phyloP scores from a whole-genome alignment of 1,284 basidiomycete genomes.

The Trametes versicolor region DNA sequence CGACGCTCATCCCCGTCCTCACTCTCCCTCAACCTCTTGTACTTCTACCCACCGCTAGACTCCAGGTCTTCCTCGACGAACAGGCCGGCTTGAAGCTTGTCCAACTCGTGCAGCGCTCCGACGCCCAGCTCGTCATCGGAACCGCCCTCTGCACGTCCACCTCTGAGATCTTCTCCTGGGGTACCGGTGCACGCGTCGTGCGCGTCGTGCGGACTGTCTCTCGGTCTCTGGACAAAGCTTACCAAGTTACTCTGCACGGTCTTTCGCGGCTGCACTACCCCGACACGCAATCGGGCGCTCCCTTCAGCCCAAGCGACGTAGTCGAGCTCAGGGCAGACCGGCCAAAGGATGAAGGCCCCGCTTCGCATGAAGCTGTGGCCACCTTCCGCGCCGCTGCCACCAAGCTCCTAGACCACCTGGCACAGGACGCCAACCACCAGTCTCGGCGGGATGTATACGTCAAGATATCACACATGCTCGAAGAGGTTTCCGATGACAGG shows the following conservation, averaged over 20 bases:
- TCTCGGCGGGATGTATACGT: slow-evolving; percentile 67
- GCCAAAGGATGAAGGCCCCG: slow-evolving; percentile 54
- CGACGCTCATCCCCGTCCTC: slow-evolving; percentile 63
- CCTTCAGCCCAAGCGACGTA: slow-evolving; percentile 44
- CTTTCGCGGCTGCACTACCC: slow-evolving; percentile 62
- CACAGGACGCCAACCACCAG: slow-evolving; percentile 65
- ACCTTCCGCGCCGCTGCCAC: slow-evolving; percentile 75
- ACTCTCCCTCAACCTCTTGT: slow-evolving; percentile 70
- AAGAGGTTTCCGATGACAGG: slow-evolving; percentile 67
- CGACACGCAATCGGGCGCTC: slow-evolving; percentile 40
- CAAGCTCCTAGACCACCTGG: slow-evolving; percentile 71
- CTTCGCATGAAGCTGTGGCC: slow-evolving; percentile 62
- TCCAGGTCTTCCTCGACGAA: slow-evolving; percentile 68
- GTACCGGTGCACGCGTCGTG: slow-evolving; percentile 65
- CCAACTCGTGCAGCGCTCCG: slow-evolving; percentile 67
- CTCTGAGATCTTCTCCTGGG: slow-evolving; percentile 49
- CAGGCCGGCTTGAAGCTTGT: slow-evolving; percentile 51
- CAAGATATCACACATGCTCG: slow-evolving; percentile 70
- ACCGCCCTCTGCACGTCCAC: slow-evolving; percentile 62
- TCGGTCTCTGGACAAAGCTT: slow-evolving; percentile 47
- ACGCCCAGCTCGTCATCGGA: slow-evolving; percentile 69
- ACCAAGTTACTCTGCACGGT: slow-evolving; percentile 73
- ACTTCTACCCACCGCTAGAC: slow-evolving; percentile 71
- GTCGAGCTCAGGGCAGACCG: slow-evolving; percentile 60
- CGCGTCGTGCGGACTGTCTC: slow-evolving; percentile 61